Evolutionary conservation across 148 eudicot species (phyloP), one percentile per base, ranked within the genome.

Genomic region (Diospyros kaki): DNA sequence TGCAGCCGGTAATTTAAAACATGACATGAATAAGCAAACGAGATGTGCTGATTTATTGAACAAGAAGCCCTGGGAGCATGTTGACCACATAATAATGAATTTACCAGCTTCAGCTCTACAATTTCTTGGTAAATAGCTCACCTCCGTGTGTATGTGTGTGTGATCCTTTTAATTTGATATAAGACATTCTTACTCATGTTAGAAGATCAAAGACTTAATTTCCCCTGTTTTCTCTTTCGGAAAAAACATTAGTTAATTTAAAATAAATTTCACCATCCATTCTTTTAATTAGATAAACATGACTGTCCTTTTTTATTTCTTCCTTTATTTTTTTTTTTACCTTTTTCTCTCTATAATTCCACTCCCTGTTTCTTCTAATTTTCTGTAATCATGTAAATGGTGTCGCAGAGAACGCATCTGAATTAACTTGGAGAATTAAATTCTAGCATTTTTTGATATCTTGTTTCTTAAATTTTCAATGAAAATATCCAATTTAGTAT

Each of bases 41-140:
- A 88, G 67, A 78, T 63, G 87, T 70, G 77, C 77, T 69, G 78
- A 80, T 53, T 75, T 82, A 60, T 81, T 90, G 68, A 62, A 59
- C 43, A 75, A 80, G 66, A 89, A 85, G 84, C 94, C 96, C 13
- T 91, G 96, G 94, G 96, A 89, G 88, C 97, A 93, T 78, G 70
- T 90, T 73, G 93, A 93, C 73, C 73, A 70, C 63, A 9, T 70
- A 59, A 70, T 70, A 70, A 70, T 70, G 73, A 70, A 70, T 56
- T 70, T 70, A n/a, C 73, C 73, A 41, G 96, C 96, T 67, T 91
- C 98, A 69, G 98, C 98, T 66, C 68, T 93, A 55, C 77, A 95
- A 61, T 95, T 95, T 82, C 92, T 94, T 45, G 99, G 98, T 92
- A 87, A 78, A 58, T 77, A 14, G 66, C 72, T 12, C 46, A 3